Evolutionary conservation across 1,139 yeast genomes (phyloP), one percentile per base, ranked within the genome.

Genomic region (Suhomyces yuchorum): DNA sequence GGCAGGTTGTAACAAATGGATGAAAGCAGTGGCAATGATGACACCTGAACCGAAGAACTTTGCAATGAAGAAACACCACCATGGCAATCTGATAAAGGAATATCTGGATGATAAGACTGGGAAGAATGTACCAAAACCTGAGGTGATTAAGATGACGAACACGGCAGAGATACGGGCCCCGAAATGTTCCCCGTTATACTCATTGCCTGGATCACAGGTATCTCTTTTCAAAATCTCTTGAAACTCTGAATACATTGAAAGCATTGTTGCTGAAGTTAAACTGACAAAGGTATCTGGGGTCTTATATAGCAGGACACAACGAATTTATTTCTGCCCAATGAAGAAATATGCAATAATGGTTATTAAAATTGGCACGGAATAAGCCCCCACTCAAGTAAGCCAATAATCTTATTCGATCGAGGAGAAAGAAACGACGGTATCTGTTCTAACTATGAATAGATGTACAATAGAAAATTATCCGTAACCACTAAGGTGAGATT

Each of bases 1-100:
- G 3, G 96, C 96, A 0, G 96, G 96, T 56, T 85, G 84, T 57
- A 91, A 72, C 52, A 91, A 72, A 67, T 91, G 97, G 48, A 91
- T 84, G 58, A 89, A 86, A 0, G 96, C 91, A 1, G 97, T 91
- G 1, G 97, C 93, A 8, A 90, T 76, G 61, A 91, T 91, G 44
- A 91, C 97, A 44, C 97, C 97, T 1, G 96, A 85, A 51, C 97
- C 97, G 63, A 91, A 90, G 70, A 80, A 88, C 60, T 87, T 88
- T 47, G 91, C 87, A 39, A 84, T 68, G 60, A 87, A 81, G 60
- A 82, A 89, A 48, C 84, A 78, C 81, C 82, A 76, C 15, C 73
- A 61, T 2, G 85, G 91, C 56, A 84, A 60, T 52, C 76, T 70
- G 41, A 84, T 68, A 56, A 73, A 73, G 3, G 83, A 78, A 60